Percentiles rank a stretch among this genome's conserved stretches.
Conservation (phyloP, 2,329 filamentous ascomycete genomes). For the Aspergillus flavus region DNA sequence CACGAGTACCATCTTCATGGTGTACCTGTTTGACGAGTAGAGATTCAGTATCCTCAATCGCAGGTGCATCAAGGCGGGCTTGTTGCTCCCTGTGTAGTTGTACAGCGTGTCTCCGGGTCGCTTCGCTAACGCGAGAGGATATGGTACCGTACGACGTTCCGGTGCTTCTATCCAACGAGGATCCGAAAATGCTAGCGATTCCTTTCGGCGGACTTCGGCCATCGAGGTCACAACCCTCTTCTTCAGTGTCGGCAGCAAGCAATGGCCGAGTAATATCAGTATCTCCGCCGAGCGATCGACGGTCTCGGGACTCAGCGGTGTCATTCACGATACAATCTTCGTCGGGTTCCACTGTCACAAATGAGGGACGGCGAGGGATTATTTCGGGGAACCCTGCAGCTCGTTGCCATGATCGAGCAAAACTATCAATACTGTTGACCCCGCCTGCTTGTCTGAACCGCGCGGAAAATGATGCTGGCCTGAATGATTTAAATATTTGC, state of each 20-base stretch:
- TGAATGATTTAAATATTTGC: constrained; percentile 10
- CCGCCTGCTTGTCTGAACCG: constrained; percentile 72
- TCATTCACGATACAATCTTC: constrained; percentile 43
- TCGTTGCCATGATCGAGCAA: constrained; percentile 88
- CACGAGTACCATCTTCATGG: constrained; percentile 78
- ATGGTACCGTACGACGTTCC: constrained; percentile 64
- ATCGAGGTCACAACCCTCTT: constrained; percentile 21
- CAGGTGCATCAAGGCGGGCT: constrained; percentile 44
- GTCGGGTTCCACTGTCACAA: constrained; percentile 62
- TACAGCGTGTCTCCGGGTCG: constrained; percentile 59
- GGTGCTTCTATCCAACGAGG: constrained; percentile 73
- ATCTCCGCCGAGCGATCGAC: constrained; percentile 29
- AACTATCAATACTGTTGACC: constrained; percentile 91
- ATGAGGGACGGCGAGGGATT: constrained; percentile 75
- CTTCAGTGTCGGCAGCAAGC: constrained; percentile 34
- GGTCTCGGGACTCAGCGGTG: constrained; percentile 23
- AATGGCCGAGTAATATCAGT: constrained; percentile 32
- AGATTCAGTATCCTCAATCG: constrained; percentile 67
- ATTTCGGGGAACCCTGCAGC: constrained; percentile 88
- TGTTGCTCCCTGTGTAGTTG: constrained; percentile 56
- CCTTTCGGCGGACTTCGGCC: constrained; percentile 19
- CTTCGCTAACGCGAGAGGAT: constrained; percentile 58
- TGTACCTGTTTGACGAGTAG: constrained; percentile 88
- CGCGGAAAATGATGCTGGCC: constrained; percentile 47
- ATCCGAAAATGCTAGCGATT: constrained; percentile 34